phyloP scores from a whole-genome alignment of 225 moss, liverwort and hornwort genomes.

The Neckera pumila region DNA sequence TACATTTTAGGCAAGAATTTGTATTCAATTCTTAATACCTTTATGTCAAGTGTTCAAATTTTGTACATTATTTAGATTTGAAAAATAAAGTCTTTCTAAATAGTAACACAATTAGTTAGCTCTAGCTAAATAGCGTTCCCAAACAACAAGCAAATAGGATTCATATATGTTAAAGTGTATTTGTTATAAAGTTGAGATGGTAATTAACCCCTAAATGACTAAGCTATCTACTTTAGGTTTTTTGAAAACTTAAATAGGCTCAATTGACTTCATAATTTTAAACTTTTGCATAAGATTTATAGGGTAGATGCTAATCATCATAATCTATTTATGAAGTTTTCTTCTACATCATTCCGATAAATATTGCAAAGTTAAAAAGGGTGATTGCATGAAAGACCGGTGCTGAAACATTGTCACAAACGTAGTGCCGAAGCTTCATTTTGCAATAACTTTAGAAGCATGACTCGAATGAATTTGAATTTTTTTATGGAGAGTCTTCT shows the following conservation, averaged over 20 bases:
- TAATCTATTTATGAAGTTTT: not conserved
- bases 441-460: too few relatives aligned
- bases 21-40: accelerated
- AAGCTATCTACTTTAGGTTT: accelerated
- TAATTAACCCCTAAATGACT: not conserved
- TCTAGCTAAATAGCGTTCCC: not conserved
- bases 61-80: not conserved
- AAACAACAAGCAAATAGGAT: not conserved
- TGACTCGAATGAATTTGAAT: too few relatives aligned
- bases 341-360: accelerated
- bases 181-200: not conserved
- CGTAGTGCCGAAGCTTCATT: too few relatives aligned
- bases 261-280: not conserved
- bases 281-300: not conserved
- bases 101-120: accelerated
- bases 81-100: not conserved
- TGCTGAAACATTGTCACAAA: too few relatives aligned
- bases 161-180: not conserved
- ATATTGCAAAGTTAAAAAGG: too few relatives aligned
- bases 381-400: too few relatives aligned
- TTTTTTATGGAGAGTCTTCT: too few relatives aligned
- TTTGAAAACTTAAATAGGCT: not conserved
- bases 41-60: not conserved
- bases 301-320: not conserved
- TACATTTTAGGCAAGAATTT: not conserved